These are phyloP conservation scores for Onygenales sp. DNA, from an alignment of 2,329 filamentous ascomycete species.

Conservation along the genomic window DNA sequence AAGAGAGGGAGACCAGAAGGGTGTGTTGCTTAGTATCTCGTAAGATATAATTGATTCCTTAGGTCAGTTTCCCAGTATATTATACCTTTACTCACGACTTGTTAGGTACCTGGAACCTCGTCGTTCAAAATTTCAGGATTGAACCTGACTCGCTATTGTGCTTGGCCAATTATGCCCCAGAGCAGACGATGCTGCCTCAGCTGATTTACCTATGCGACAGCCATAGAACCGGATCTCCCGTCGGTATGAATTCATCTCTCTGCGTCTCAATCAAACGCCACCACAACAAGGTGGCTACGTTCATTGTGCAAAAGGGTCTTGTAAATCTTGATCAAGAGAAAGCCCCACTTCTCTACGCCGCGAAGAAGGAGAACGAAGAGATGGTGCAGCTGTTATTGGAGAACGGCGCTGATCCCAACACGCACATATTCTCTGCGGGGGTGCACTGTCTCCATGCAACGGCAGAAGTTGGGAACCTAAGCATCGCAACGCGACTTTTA, in stretches of 20 bases:
- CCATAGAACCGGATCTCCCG: too few relatives aligned
- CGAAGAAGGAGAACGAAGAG: background rate
- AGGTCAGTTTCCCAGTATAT: too few relatives aligned
- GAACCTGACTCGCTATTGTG: too few relatives aligned
- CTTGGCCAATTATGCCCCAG: too few relatives aligned
- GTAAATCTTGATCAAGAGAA: background rate
- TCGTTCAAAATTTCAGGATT: too few relatives aligned
- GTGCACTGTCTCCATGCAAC: background rate
- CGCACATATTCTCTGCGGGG: background rate
- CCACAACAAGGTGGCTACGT: background rate
- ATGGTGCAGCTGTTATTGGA: constrained; percentile 3
- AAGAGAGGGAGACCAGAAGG: too few relatives aligned
- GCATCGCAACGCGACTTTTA: background rate
- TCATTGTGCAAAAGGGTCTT: background rate
- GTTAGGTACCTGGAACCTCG: too few relatives aligned
- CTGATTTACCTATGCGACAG: too few relatives aligned
- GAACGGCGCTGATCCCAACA: background rate
- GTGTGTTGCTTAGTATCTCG: too few relatives aligned
- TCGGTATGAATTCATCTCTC: background rate
- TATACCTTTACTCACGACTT: too few relatives aligned
- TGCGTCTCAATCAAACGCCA: background rate
- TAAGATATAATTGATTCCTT: too few relatives aligned
- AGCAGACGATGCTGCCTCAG: too few relatives aligned
- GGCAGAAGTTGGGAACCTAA: background rate
- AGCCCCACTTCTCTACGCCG: background rate